These are phyloP conservation scores for Yamadazyma jaroonii DNA, from an alignment of 1,139 yeast genomes.

Conservation along the genomic window DNA sequence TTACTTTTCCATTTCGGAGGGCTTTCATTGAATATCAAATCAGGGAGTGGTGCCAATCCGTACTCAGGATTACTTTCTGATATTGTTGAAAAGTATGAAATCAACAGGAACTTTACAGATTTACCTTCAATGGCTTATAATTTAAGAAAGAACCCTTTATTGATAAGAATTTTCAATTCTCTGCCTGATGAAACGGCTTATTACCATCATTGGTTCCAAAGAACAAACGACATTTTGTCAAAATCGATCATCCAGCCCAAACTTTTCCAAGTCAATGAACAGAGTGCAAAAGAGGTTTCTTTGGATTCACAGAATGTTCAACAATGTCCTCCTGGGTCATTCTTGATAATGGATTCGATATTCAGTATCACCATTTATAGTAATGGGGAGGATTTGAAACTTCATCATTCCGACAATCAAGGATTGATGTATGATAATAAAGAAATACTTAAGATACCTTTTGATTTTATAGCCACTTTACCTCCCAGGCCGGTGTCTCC, in stretches of 20 bases:
- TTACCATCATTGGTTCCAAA: constrained; percentile 32
- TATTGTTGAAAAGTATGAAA: constrained; percentile 16
- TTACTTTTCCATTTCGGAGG: constrained; percentile 35
- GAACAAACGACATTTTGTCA: constrained; percentile 17
- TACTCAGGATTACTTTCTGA: constrained; percentile 16
- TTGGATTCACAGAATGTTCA: constrained; percentile 20
- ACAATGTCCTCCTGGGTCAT: constrained; percentile 13
- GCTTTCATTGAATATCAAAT: constrained; percentile 14
- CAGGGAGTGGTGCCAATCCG: constrained; percentile 20
- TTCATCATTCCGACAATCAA: constrained; percentile 36
- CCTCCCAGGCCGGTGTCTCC: constrained; percentile 14
- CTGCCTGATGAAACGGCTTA: constrained; percentile 46
- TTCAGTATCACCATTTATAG: constrained; percentile 27
- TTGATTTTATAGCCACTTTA: constrained; percentile 14
- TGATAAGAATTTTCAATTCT: constrained; percentile 36
- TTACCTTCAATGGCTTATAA: constrained; percentile 30
- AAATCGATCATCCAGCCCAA: constrained; percentile 27
- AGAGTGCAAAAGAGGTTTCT: constrained; percentile 11
- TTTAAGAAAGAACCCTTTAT: constrained; percentile 33
- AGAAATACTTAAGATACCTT: constrained; percentile 11
- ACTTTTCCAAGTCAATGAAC: constrained; percentile 16
- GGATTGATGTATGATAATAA: constrained; percentile 16
- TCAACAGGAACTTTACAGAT: constrained; percentile 24
- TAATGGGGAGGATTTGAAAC: constrained; percentile 14
- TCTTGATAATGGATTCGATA: constrained; percentile 30